Percentiles rank a stretch among this genome's conserved stretches.
phyloP scores from a whole-genome alignment of 768 basidiomycete genomes.

The Suillus brevipes region DNA sequence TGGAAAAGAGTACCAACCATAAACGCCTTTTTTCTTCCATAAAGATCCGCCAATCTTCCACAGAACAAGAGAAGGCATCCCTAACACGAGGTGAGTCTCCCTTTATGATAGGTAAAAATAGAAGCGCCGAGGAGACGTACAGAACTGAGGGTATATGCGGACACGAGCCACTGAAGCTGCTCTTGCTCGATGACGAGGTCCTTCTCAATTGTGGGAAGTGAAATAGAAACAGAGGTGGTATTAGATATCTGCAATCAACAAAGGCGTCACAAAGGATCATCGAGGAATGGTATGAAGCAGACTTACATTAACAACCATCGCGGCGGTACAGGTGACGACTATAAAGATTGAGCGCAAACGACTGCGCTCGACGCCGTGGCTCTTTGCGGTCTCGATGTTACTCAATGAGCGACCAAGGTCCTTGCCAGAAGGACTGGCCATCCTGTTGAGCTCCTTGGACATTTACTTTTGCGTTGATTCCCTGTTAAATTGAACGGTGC shows the following conservation, averaged over 20 bases:
- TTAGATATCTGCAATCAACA: conserved; percentile 27
- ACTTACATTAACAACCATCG: conserved; percentile 39
- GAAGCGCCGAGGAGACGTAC: conserved; percentile 38
- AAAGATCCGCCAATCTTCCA: conserved; percentile 78
- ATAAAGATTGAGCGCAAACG: conserved; percentile 28
- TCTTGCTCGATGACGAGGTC: conserved; percentile 50
- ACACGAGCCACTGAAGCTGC: conserved; percentile 65
- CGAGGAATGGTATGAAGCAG: background rate
- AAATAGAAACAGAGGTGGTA: conserved; percentile 48
- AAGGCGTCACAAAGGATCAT: background rate
- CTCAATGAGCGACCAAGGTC: conserved; percentile 14
- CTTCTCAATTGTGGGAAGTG: conserved; percentile 51
- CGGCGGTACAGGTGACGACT: conserved; percentile 40
- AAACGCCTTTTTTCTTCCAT: conserved; percentile 73
- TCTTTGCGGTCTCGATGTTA: conserved; percentile 10
- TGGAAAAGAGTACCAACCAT: conserved; percentile 56
- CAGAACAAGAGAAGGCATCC: conserved; percentile 77
- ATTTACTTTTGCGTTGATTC: background rate
- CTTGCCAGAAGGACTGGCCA: conserved; percentile 9
- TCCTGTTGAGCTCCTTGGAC: conserved; percentile 10
- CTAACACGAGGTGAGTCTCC: conserved; percentile 33
- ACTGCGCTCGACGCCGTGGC: conserved; percentile 18
- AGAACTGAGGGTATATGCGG: conserved; percentile 67
- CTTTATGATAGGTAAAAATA: background rate
- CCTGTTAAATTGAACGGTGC: background rate